Evolutionary conservation across 2,329 filamentous ascomycete species (phyloP).

Genomic region (Alternaria sp.): DNA sequence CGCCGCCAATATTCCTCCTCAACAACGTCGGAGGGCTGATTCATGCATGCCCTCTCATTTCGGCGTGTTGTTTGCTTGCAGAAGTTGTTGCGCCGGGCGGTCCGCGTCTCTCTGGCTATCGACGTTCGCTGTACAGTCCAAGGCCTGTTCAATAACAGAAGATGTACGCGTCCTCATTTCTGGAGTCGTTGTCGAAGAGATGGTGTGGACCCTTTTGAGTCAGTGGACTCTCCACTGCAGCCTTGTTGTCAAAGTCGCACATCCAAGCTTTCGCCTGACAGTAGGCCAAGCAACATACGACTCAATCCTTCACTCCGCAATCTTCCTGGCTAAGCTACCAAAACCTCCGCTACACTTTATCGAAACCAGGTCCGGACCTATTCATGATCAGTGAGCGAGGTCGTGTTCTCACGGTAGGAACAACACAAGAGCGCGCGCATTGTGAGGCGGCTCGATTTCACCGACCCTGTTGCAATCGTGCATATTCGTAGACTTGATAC

Average conservation of each 20-base stretch:
- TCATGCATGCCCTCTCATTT: slow-evolving; percentile 9
- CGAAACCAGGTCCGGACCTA: background rate
- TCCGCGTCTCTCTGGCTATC: background rate
- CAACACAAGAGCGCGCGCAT: background rate
- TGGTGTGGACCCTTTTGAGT: slow-evolving; percentile 1
- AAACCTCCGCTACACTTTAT: background rate
- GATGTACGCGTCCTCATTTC: slow-evolving; percentile 4
- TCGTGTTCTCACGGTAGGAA: background rate
- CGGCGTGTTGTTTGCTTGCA: background rate
- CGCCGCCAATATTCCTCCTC: background rate
- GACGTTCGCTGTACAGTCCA: background rate
- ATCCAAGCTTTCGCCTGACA: slow-evolving; percentile 16
- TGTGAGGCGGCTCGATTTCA: background rate
- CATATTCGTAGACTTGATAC: slow-evolving; percentile 3
- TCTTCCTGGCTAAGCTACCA: background rate
- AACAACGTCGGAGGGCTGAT: background rate
- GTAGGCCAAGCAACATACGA: slow-evolving; percentile 13
- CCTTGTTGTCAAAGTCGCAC: background rate
- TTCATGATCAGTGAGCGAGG: background rate
- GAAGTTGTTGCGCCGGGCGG: background rate
- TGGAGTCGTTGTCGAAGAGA: background rate
- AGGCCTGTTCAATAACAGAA: background rate
- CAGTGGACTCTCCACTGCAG: background rate
- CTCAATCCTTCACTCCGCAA: slow-evolving; percentile 5
- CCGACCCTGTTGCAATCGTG: background rate